These are phyloP conservation scores for Daldinia decipiens DNA, from an alignment of 495 filamentous ascomycete species.

Conservation along the genomic window DNA sequence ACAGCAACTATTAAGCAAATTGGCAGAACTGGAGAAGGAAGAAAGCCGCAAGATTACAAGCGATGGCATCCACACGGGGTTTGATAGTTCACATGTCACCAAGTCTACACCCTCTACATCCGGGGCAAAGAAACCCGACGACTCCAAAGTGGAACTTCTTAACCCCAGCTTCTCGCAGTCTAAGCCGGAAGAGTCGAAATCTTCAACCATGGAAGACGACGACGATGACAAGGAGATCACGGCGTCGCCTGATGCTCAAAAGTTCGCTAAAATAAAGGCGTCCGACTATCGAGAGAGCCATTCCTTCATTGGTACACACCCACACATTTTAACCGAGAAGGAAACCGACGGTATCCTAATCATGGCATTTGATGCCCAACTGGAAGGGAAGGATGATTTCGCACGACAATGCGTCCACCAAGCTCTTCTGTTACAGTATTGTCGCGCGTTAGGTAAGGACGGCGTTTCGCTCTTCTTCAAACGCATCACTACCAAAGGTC, in stretches of 20 bases:
- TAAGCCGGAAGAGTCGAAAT: constrained; percentile 37
- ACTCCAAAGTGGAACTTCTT: constrained; percentile 76
- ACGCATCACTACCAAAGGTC: constrained; percentile 88
- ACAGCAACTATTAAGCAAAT: constrained; percentile 72
- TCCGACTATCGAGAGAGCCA: constrained; percentile 77
- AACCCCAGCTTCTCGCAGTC: constrained; percentile 68
- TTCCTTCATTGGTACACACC: constrained; percentile 78
- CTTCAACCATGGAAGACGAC: constrained; percentile 59
- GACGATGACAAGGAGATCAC: constrained; percentile 78
- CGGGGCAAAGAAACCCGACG: constrained; percentile 54
- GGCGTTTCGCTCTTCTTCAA: constrained; percentile 95
- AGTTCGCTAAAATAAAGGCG: constrained; percentile 82
- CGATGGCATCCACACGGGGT: constrained; percentile 90
- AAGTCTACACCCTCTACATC: constrained; percentile 62
- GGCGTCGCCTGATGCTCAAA: constrained; percentile 76
- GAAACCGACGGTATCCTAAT: constrained; percentile 92
- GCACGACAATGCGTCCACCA: constrained; percentile 94
- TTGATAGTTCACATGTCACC: constrained; percentile 80
- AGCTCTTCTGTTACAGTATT: constrained; percentile 92
- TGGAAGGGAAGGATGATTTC: constrained; percentile 77
- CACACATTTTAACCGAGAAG: constrained; percentile 79
- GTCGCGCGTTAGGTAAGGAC: constrained; percentile 84
- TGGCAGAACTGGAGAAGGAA: constrained; percentile 86
- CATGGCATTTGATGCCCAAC: constrained; percentile 87
- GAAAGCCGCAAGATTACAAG: constrained; percentile 93